phyloP scores from a whole-genome alignment of 163 green algal genomes.

The Scenedesmus sp. region DNA sequence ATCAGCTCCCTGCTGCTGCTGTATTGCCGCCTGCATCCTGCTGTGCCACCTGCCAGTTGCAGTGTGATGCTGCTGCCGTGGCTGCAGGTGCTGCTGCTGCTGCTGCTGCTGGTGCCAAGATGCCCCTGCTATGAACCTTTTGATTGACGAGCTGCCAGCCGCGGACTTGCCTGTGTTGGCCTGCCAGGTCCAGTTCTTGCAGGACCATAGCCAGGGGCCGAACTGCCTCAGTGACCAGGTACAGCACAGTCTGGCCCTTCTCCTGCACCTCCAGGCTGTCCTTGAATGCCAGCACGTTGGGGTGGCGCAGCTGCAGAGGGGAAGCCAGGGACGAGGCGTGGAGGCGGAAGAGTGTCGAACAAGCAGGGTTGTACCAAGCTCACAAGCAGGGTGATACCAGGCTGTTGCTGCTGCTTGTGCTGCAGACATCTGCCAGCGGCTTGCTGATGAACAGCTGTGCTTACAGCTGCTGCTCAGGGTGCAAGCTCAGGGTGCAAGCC shows the following conservation, averaged over 20 bases:
- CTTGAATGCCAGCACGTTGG: slow-evolving; percentile 94
- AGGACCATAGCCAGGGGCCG: slow-evolving; percentile 86
- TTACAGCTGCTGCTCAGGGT: neutral
- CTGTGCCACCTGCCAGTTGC: neutral
- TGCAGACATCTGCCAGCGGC: neutral
- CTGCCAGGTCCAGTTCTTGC: slow-evolving; percentile 77
- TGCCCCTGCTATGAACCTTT: too few relatives aligned
- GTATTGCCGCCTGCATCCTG: neutral
- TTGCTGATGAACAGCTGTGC: neutral
- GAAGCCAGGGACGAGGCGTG: neutral
- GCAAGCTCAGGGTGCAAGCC: too few relatives aligned
- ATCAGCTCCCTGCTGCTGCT: neutral
- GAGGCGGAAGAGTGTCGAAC: neutral
- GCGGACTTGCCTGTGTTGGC: slow-evolving; percentile 66
- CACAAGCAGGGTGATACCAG: neutral
- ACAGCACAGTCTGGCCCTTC: slow-evolving; percentile 82
- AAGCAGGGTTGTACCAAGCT: too few relatives aligned
- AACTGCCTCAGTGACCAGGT: slow-evolving; percentile 96
- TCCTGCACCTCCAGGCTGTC: slow-evolving; percentile 92
- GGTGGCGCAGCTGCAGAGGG: slow-evolving; percentile 89
- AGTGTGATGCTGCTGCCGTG: neutral
- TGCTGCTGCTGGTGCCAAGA: neutral
- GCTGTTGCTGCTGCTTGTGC: neutral
- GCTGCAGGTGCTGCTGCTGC: slow-evolving; percentile 66
- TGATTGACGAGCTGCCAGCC: neutral